A percentile compares a stretch with the other conserved stretches of the same genome.
phyloP scores from a whole-genome alignment of 345 rosid species.

The Sonneratia caseolaris region DNA sequence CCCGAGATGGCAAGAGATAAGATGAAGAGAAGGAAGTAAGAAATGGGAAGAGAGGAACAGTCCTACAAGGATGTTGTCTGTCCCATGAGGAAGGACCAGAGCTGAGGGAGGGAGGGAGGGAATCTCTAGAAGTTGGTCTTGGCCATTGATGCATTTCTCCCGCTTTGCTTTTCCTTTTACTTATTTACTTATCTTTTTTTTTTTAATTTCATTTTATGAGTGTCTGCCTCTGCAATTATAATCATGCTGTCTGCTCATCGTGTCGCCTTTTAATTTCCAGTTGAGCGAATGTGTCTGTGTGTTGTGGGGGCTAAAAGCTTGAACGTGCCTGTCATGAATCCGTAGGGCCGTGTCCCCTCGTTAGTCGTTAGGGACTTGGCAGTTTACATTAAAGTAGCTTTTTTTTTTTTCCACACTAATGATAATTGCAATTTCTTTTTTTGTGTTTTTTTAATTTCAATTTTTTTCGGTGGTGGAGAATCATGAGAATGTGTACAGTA shows the following conservation, averaged over 20 bases:
- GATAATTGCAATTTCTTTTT: not conserved
- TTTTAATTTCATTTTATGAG: conserved; percentile 10
- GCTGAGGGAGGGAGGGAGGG: not conserved
- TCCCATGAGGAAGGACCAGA: not conserved
- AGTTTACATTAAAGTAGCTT: conserved; percentile 11
- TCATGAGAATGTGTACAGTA: too few relatives aligned
- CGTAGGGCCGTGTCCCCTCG: conserved; percentile 25
- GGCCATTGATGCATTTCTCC: not conserved
- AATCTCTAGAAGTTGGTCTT: conserved; percentile 20
- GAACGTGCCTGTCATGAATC: conserved; percentile 52
- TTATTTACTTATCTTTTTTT: conserved; percentile 10
- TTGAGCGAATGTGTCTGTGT: not conserved
- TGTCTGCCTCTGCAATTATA: not conserved
- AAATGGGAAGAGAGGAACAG: conserved; percentile 13
- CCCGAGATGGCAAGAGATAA: too few relatives aligned
- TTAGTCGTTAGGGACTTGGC: not conserved
- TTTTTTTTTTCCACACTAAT: not conserved
- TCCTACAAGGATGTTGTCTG: not conserved
- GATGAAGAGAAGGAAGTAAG: conserved; percentile 17
- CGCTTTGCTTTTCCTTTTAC: not conserved
- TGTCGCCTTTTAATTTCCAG: conserved; percentile 13
- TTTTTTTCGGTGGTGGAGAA: not conserved
- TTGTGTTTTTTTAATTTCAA: not conserved
- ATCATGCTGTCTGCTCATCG: conserved; percentile 14
- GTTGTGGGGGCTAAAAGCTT: conserved; percentile 27